Evolutionary conservation across 1,284 basidiomycete species (phyloP).

Genomic region (Agaricales sp.): DNA sequence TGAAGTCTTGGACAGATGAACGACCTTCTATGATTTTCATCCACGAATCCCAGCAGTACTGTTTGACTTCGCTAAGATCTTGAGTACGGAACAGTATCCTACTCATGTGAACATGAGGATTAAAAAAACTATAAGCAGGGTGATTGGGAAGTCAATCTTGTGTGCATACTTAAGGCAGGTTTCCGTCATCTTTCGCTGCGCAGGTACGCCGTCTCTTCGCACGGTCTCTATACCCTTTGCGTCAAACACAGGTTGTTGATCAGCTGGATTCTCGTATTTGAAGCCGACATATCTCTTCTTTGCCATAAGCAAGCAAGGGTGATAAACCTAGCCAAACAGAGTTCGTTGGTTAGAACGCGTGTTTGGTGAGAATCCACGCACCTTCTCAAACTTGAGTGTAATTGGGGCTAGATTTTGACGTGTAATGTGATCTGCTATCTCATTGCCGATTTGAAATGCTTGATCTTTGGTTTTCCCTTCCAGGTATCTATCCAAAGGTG

Average conservation of each 20-base stretch:
- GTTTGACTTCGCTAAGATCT: slow-evolving; percentile 84
- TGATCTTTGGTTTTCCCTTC: slow-evolving; percentile 86
- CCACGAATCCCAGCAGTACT: slow-evolving; percentile 84
- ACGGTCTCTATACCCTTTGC: slow-evolving; percentile 98
- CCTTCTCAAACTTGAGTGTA: slow-evolving; percentile 97
- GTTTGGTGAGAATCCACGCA: slow-evolving; percentile 16
- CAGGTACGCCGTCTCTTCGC: slow-evolving; percentile 81
- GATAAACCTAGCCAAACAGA: slow-evolving; percentile 51
- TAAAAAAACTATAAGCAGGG: neutral
- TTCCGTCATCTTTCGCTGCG: slow-evolving; percentile 86
- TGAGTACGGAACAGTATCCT: slow-evolving; percentile 86
- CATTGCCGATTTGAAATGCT: slow-evolving; percentile 86
- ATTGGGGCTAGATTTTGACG: slow-evolving; percentile 82
- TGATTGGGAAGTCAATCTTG: too few relatives aligned
- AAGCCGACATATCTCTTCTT: slow-evolving; percentile 98
- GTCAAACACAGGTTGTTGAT: slow-evolving; percentile 77
- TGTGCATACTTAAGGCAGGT: slow-evolving; percentile 67
- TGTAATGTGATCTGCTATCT: slow-evolving; percentile 87
- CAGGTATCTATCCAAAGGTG: slow-evolving; percentile 23
- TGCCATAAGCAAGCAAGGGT: slow-evolving; percentile 87
- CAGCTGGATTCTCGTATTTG: slow-evolving; percentile 83
- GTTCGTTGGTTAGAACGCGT: slow-evolving; percentile 30
- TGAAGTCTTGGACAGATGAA: slow-evolving; percentile 83
- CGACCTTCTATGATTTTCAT: slow-evolving; percentile 74
- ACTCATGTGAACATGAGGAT: slow-evolving; percentile 1